Conservation (phyloP, 495 filamentous ascomycete species). For the Penicillium cataractarum region DNA sequence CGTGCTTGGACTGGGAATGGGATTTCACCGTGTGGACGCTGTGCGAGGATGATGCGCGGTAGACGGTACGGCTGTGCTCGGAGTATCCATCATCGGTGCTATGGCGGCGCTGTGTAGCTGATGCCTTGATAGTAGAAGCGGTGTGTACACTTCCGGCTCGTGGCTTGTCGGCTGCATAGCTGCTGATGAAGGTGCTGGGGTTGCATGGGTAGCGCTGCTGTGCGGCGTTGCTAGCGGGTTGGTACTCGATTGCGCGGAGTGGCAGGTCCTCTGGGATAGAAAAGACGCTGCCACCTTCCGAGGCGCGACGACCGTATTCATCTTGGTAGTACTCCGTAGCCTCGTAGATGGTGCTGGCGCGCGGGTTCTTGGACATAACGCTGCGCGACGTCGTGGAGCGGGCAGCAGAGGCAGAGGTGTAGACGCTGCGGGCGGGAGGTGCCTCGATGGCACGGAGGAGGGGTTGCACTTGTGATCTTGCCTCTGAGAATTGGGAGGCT, state of each 20-base stretch:
- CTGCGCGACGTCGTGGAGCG: constrained; percentile 39
- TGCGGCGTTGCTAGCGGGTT: constrained; percentile 32
- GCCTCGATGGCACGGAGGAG: constrained; percentile 46
- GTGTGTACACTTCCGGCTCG: constrained; percentile 42
- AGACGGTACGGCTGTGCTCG: constrained; percentile 23
- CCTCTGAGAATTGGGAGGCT: constrained; percentile 30
- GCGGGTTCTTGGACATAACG: constrained; percentile 43
- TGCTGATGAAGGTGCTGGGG: constrained; percentile 46
- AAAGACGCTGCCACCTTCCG: constrained; percentile 44
- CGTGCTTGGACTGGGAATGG: constrained; percentile 16
- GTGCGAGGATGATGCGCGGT: constrained; percentile 21
- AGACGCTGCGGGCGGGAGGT: constrained; percentile 41
- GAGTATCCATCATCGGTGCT: constrained; percentile 24
- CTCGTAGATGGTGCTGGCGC: constrained; percentile 49
- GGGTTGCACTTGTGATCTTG: constrained; percentile 29
- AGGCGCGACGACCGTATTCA: constrained; percentile 41
- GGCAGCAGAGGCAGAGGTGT: constrained; percentile 37
- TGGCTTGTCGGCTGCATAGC: constrained; percentile 41
- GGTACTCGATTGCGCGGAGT: constrained; percentile 49
- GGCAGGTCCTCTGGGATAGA: constrained; percentile 38
- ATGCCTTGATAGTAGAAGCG: constrained; percentile 49
- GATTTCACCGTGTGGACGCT: constrained; percentile 23
- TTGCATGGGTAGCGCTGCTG: constrained; percentile 35
- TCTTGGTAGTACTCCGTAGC: constrained; percentile 42
- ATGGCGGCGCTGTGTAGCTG: constrained; percentile 27